phyloP scores from a whole-genome alignment of 1,284 basidiomycete genomes.

The Anthracocystis walkeri region DNA sequence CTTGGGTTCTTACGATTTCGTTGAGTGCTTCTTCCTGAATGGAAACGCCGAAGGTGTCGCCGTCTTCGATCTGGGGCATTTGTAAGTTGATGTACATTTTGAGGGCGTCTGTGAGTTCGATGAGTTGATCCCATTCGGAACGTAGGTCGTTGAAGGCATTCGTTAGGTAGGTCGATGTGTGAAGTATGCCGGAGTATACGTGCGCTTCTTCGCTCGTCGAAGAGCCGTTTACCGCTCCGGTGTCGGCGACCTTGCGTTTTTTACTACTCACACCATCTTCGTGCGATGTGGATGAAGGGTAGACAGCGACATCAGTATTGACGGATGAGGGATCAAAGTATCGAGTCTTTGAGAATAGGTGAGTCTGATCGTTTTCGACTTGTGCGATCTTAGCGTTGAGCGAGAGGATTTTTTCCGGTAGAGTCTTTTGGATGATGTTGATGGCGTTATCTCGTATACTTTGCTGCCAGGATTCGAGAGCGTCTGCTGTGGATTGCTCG shows the following conservation, averaged over 20 bases:
- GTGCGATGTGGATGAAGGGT: slow-evolving; percentile 10
- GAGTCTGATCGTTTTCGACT: slow-evolving; percentile 26
- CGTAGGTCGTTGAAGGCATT: slow-evolving; percentile 34
- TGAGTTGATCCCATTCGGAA: slow-evolving; percentile 46
- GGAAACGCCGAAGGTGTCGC: slow-evolving; percentile 53
- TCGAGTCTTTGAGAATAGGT: slow-evolving; percentile 31
- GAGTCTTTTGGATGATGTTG: slow-evolving; percentile 44
- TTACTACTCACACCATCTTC: slow-evolving; percentile 23
- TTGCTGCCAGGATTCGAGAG: slow-evolving; percentile 47
- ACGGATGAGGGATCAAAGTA: slow-evolving; percentile 36
- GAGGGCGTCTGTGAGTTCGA: slow-evolving; percentile 44
- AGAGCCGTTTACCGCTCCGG: slow-evolving; percentile 9
- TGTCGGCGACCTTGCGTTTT: slow-evolving; percentile 39
- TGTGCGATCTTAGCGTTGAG: slow-evolving; percentile 41
- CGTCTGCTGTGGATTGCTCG: slow-evolving; percentile 35
- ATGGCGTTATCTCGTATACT: slow-evolving; percentile 37
- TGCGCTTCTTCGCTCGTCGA: slow-evolving; percentile 14
- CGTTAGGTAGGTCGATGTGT: slow-evolving; percentile 27
- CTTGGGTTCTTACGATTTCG: slow-evolving; percentile 51
- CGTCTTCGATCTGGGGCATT: slow-evolving; percentile 56
- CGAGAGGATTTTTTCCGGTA: slow-evolving; percentile 47
- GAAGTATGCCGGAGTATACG: slow-evolving; percentile 40
- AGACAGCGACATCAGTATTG: slow-evolving; percentile 25
- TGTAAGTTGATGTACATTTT: slow-evolving; percentile 58
- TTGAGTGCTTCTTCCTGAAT: slow-evolving; percentile 55